phyloP scores from a whole-genome alignment of 2,329 filamentous ascomycete genomes.

The Colletotrichum melonis region DNA sequence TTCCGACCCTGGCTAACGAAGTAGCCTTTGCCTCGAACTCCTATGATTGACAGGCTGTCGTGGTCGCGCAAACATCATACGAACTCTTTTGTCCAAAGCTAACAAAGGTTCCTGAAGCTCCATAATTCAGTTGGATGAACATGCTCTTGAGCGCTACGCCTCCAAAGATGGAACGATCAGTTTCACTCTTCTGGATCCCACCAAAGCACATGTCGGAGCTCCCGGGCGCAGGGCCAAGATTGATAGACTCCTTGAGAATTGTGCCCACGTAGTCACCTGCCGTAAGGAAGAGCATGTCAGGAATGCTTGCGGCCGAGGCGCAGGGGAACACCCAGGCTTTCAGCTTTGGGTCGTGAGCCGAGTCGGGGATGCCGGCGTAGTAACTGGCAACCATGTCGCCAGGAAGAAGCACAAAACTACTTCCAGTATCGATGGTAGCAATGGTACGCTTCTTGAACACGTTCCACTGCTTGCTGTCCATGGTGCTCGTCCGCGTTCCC shows the following conservation, averaged over 20 bases:
- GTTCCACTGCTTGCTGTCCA: slow-evolving; percentile 46
- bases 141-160: slow-evolving; percentile 84
- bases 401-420: slow-evolving; percentile 72
- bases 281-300: slow-evolving; percentile 66
- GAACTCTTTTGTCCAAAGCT: slow-evolving; percentile 26
- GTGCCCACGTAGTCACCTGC: slow-evolving; percentile 60
- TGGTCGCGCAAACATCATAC: slow-evolving; percentile 22
- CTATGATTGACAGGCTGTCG: slow-evolving; percentile 6
- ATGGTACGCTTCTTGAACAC: slow-evolving; percentile 50
- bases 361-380: slow-evolving; percentile 65
- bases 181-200: slow-evolving; percentile 73
- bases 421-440: slow-evolving; percentile 76
- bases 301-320: slow-evolving; percentile 61
- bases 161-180: slow-evolving; percentile 74
- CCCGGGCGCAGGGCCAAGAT: slow-evolving; percentile 62
- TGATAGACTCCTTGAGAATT: slow-evolving; percentile 66
- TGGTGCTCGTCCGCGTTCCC: slow-evolving; percentile 49
- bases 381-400: slow-evolving; percentile 68
- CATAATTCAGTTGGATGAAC: slow-evolving; percentile 59
- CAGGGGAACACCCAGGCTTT: slow-evolving; percentile 70
- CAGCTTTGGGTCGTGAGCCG: slow-evolving; percentile 56
- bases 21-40: not conserved
- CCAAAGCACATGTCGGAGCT: slow-evolving; percentile 74
- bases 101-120: slow-evolving; percentile 10
- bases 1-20: not conserved